phyloP scores from a whole-genome alignment of 129 eudicot genomes.

The Sambucus nigra region DNA sequence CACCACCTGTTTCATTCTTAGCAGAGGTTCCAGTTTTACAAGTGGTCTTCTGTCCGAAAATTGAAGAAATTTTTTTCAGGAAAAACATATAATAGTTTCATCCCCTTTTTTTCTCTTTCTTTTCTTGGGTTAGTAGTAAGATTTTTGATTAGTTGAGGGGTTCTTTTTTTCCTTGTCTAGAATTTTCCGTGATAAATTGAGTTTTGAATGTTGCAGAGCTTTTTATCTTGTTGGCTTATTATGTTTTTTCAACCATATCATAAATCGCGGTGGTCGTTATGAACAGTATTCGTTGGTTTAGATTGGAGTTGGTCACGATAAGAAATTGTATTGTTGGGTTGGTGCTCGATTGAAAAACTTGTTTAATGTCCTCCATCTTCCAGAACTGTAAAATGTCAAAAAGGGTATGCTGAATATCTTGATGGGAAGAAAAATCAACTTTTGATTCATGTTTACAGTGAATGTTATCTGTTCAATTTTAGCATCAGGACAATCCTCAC shows the following conservation, averaged over 20 bases:
- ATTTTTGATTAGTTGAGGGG: constrained; percentile 6
- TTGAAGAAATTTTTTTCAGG: constrained; percentile 11
- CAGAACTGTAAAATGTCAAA: too few species aligned
- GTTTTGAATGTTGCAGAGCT: background rate
- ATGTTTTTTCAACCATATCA: background rate
- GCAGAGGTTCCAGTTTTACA: constrained; percentile 22
- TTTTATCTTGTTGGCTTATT: background rate
- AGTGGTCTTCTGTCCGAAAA: constrained; percentile 16
- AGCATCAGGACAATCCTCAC: too few species aligned
- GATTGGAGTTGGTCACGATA: too few species aligned
- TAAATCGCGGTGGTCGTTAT: too few species aligned
- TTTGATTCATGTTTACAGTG: too few species aligned
- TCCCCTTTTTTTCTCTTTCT: background rate
- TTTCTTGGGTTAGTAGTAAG: background rate
- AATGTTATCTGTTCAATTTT: too few species aligned
- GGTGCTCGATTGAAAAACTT: too few species aligned
- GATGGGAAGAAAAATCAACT: too few species aligned
- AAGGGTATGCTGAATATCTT: too few species aligned
- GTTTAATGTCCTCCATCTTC: too few species aligned
- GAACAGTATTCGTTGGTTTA: too few species aligned
- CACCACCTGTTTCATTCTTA: constrained; percentile 23
- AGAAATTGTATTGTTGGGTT: too few species aligned
- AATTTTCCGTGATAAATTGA: constrained; percentile 10
- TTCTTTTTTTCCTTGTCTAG: background rate
- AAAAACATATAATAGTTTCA: background rate